phyloP scores from a whole-genome alignment of 495 filamentous ascomycete genomes.

The Penicillium egyptiacum region DNA sequence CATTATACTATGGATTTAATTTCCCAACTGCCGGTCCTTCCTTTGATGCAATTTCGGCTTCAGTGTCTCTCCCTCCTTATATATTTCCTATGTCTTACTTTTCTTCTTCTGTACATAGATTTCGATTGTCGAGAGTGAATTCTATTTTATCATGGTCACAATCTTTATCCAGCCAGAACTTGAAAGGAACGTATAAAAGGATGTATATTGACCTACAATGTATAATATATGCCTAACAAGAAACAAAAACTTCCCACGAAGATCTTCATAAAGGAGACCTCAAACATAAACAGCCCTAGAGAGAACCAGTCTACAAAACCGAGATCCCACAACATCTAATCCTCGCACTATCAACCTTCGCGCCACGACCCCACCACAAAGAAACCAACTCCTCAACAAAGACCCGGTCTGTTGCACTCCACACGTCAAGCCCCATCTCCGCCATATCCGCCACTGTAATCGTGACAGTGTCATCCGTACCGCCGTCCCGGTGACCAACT shows the following conservation, averaged over 20 bases:
- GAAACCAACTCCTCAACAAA: slow-evolving; percentile 68
- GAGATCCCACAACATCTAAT: slow-evolving; percentile 80
- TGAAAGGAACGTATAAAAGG: background rate
- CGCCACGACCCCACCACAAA: slow-evolving; percentile 70
- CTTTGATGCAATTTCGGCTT: slow-evolving; percentile 3
- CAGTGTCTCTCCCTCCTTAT: background rate
- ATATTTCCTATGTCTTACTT: slow-evolving; percentile 9
- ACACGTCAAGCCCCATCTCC: slow-evolving; percentile 81
- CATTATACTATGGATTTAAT: slow-evolving; percentile 5
- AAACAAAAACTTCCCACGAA: background rate
- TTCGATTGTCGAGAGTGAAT: background rate
- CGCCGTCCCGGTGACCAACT: background rate
- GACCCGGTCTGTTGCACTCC: slow-evolving; percentile 73
- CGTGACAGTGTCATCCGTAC: slow-evolving; percentile 42
- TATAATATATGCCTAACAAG: background rate
- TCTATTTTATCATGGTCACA: background rate
- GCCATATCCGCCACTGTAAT: slow-evolving; percentile 70
- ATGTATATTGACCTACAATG: slow-evolving; percentile 6
- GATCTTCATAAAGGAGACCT: background rate
- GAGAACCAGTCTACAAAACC: slow-evolving; percentile 57
- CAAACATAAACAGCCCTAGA: background rate
- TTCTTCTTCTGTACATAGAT: slow-evolving; percentile 8
- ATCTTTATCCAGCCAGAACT: background rate
- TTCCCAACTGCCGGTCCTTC: background rate
- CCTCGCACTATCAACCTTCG: slow-evolving; percentile 66